These are phyloP conservation scores for Tuber brumale DNA, from an alignment of 495 filamentous ascomycete genomes.

Conservation along the genomic window DNA sequence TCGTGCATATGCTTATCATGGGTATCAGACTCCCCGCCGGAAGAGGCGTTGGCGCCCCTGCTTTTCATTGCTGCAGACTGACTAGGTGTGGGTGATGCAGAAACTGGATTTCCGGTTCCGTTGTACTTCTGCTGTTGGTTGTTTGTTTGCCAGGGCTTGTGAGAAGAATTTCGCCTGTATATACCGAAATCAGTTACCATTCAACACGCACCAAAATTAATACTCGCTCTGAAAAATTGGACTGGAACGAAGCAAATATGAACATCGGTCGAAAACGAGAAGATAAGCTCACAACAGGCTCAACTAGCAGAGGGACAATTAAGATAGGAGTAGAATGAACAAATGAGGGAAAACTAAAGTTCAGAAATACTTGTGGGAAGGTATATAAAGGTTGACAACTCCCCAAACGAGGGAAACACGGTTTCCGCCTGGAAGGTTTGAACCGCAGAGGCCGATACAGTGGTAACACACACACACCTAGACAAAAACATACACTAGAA, in stretches of 20 bases:
- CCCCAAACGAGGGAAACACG: not conserved
- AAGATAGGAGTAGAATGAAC: not conserved
- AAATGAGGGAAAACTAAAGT: not conserved
- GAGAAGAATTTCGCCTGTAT: conserved; percentile 35
- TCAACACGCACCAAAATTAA: conserved; percentile 10
- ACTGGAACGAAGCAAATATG: not conserved
- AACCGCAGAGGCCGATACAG: conserved; percentile 19
- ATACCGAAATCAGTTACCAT: conserved; percentile 10
- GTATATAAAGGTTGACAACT: not conserved
- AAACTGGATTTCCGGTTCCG: conserved; percentile 23
- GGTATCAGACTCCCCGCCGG: conserved; percentile 49
- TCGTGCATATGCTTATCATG: conserved; percentile 61
- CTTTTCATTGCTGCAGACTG: conserved; percentile 46
- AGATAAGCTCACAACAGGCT: not conserved
- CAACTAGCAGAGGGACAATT: not conserved
- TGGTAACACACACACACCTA: not conserved
- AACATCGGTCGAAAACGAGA: not conserved
- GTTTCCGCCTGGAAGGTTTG: not conserved
- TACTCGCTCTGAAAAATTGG: not conserved
- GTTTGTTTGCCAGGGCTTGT: conserved; percentile 37
- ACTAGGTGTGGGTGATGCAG: conserved; percentile 43
- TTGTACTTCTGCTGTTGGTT: conserved; percentile 40
- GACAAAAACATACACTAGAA: conserved; percentile 6
- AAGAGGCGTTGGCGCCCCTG: conserved; percentile 40
- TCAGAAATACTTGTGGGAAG: not conserved